A percentile compares a stretch with the other conserved stretches of the same genome.
phyloP scores from a whole-genome alignment of 176 grass and related monocot species.

The Triticum monococcum region DNA sequence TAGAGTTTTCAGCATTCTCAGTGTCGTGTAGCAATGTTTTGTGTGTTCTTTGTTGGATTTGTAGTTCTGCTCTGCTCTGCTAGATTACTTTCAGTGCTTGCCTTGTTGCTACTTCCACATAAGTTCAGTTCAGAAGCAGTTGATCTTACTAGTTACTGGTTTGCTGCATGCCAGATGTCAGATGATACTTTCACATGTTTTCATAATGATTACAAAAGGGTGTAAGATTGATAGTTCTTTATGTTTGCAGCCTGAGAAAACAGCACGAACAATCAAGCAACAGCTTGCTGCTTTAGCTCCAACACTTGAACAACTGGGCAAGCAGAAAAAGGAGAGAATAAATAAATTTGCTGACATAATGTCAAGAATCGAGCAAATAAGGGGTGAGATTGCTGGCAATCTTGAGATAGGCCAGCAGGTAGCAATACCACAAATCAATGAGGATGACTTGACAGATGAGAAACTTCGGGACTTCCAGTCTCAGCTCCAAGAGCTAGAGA shows the following conservation, averaged over 20 bases:
- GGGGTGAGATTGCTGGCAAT: constrained; percentile 58
- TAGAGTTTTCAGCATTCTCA: not conserved
- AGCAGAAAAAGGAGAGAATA: constrained; percentile 62
- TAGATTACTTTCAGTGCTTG: not conserved
- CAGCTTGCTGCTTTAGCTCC: constrained; percentile 69
- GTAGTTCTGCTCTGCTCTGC: not conserved
- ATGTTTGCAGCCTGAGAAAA: constrained; percentile 43
- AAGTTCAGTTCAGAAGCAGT: constrained; percentile 6
- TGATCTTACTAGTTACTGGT: not conserved
- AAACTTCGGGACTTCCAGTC: constrained; percentile 62
- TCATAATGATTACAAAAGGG: not conserved
- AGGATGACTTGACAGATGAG: constrained; percentile 66
- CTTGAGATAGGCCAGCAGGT: constrained; percentile 48
- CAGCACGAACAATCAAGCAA: constrained; percentile 52
- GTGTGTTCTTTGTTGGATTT: not conserved
- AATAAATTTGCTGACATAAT: constrained; percentile 53
- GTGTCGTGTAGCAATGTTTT: not conserved
- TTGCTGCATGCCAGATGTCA: not conserved
- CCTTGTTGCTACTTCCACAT: not conserved
- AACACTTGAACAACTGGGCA: constrained; percentile 53
- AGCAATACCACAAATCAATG: constrained; percentile 51
- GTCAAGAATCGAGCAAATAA: constrained; percentile 61
- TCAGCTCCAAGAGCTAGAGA: constrained; percentile 70
- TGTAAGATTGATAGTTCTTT: not conserved
- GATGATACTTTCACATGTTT: not conserved